Evolutionary conservation across 768 basidiomycete species (phyloP).

Genomic region (Amanita rubescens): DNA sequence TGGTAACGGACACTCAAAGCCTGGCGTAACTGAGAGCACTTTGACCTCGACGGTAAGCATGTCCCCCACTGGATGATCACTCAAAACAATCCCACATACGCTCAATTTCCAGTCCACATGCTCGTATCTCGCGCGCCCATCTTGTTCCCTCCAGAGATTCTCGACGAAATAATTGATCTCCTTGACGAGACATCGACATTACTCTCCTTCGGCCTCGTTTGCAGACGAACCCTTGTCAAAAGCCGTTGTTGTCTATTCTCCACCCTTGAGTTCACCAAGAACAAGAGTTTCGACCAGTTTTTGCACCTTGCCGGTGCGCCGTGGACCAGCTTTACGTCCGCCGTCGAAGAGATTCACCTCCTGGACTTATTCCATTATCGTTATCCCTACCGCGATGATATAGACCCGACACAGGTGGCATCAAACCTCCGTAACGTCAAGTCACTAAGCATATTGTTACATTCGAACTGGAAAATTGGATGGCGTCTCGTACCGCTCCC

Average conservation of each 20-base stretch:
- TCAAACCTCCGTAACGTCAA: neutral
- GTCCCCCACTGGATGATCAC: too few relatives aligned
- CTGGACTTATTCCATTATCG: neutral
- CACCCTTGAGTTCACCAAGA: neutral
- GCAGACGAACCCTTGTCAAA: neutral
- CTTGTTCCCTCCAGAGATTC: neutral
- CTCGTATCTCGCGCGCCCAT: too few relatives aligned
- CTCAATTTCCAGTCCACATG: too few relatives aligned
- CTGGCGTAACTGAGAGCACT: too few relatives aligned
- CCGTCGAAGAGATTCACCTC: neutral
- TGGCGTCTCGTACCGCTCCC: neutral
- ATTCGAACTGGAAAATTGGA: neutral
- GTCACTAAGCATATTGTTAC: neutral
- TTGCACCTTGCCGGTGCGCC: neutral
- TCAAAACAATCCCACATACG: too few relatives aligned
- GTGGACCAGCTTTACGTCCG: neutral
- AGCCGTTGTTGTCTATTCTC: neutral
- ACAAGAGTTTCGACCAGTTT: neutral
- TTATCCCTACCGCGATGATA: neutral
- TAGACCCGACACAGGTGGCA: neutral
- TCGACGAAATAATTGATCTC: neutral
- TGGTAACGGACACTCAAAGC: too few relatives aligned
- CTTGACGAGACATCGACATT: neutral
- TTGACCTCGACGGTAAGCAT: too few relatives aligned
- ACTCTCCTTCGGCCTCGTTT: conserved; percentile 1